phyloP scores from a whole-genome alignment of 2,329 filamentous ascomycete species.

The Diaporthe eres region DNA sequence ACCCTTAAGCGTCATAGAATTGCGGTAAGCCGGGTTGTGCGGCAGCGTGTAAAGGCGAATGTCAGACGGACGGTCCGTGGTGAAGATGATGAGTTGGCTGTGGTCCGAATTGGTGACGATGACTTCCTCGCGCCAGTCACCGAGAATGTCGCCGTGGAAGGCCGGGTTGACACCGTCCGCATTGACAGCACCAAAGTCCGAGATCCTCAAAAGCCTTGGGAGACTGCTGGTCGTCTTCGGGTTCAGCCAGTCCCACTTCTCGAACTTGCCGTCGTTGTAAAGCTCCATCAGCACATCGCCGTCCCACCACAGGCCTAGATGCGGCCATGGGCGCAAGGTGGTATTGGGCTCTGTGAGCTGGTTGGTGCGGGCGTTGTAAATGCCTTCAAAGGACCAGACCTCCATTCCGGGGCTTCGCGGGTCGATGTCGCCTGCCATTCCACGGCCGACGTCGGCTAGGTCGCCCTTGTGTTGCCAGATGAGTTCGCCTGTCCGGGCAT shows the following conservation, averaged over 20 bases:
- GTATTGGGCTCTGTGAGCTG: not conserved
- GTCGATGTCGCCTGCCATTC: not conserved
- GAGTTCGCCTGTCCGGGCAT: not conserved
- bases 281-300: not conserved
- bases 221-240: not conserved
- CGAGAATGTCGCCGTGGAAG: not conserved
- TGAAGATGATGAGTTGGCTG: not conserved
- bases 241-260: conserved; percentile 15
- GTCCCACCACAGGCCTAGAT: not conserved
- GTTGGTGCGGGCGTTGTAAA: conserved; percentile 1
- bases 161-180: conserved; percentile 4
- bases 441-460: not conserved
- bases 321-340: not conserved
- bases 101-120: conserved; percentile 1
- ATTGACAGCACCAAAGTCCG: not conserved
- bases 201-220: not conserved
- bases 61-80: not conserved
- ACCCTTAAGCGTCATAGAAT: conserved; percentile 15
- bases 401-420: not conserved
- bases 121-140: conserved; percentile 8
- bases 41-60: not conserved
- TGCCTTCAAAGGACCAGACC: not conserved
- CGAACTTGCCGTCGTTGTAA: conserved; percentile 1
- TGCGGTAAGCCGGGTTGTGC: not conserved
- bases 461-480: not conserved